These are phyloP conservation scores for Casuarina equisetifolia DNA, from an alignment of 306 rosid species.

Conservation along the genomic window DNA sequence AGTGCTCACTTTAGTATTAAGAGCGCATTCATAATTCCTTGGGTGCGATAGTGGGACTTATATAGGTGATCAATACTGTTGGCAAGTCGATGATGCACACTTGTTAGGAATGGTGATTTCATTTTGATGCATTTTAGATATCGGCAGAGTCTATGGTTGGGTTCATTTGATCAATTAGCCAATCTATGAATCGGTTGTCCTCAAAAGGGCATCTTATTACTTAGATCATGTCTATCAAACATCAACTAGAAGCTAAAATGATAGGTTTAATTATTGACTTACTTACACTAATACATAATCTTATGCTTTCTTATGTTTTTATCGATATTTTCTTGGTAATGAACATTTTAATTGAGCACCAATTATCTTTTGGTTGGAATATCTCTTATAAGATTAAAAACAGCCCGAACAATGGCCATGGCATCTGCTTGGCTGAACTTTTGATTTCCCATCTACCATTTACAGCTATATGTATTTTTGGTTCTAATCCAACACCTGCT, in stretches of 20 bases:
- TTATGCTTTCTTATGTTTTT: not conserved
- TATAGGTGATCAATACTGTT: not conserved
- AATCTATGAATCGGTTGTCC: no score
- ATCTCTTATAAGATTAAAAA: not conserved
- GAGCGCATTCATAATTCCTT: no score
- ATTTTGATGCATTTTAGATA: not conserved
- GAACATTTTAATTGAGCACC: not conserved
- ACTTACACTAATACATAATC: not conserved
- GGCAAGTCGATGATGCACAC: not conserved
- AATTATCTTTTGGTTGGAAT: not conserved
- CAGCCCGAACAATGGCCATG: not conserved
- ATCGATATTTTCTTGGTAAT: not conserved
- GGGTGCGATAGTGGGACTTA: not conserved
- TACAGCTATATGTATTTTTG: not conserved
- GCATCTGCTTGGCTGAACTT: not conserved
- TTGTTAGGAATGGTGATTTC: not conserved
- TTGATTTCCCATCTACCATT: not conserved
- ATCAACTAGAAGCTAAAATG: not conserved
- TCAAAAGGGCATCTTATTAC: not conserved
- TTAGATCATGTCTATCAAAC: not conserved
- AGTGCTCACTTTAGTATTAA: no score
- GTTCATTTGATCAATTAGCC: not conserved
- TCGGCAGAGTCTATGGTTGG: not conserved
- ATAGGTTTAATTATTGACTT: not conserved
- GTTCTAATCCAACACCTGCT: not conserved